Conservation (phyloP, 2,329 filamentous ascomycete genomes). For the Aspergillus vadensis region DNA sequence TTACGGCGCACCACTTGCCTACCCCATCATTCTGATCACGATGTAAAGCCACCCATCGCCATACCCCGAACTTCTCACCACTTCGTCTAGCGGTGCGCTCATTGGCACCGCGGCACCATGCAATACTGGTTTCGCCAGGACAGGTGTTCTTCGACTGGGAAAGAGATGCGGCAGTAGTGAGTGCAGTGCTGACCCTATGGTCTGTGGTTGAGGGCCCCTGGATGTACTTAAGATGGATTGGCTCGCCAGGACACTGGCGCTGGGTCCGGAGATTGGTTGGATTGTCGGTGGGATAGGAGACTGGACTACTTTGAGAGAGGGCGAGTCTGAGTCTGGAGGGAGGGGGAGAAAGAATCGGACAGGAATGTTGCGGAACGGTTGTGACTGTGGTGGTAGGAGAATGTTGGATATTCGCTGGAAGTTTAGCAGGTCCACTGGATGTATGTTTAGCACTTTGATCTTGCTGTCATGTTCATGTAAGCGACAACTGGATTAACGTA, state of each 20-base stretch:
- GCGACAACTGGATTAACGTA: slow-evolving; percentile 39
- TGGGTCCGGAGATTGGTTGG: slow-evolving; percentile 17
- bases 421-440: slow-evolving; percentile 67
- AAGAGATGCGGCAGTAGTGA: slow-evolving; percentile 77
- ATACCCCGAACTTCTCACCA: slow-evolving; percentile 81
- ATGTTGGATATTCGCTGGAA: slow-evolving; percentile 78
- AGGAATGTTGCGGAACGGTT: slow-evolving; percentile 78
- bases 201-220: slow-evolving; percentile 58
- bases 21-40: slow-evolving; percentile 71
- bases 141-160: slow-evolving; percentile 78
- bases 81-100: slow-evolving; percentile 73
- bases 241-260: slow-evolving; percentile 27
- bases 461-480: not conserved
- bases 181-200: slow-evolving; percentile 77
- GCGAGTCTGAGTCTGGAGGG: slow-evolving; percentile 54
- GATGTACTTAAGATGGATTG: slow-evolving; percentile 21
- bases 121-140: slow-evolving; percentile 80
- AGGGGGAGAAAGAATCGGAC: slow-evolving; percentile 82
- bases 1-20: not conserved
- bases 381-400: slow-evolving; percentile 67
- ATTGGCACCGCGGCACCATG: slow-evolving; percentile 86
- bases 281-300: slow-evolving; percentile 63
- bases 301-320: slow-evolving; percentile 70
- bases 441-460: not conserved
- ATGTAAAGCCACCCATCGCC: slow-evolving; percentile 90